Base-by-base conservation (phyloP, 2,329 filamentous ascomycete genomes). In the Metarhizium guizhouense region DNA sequence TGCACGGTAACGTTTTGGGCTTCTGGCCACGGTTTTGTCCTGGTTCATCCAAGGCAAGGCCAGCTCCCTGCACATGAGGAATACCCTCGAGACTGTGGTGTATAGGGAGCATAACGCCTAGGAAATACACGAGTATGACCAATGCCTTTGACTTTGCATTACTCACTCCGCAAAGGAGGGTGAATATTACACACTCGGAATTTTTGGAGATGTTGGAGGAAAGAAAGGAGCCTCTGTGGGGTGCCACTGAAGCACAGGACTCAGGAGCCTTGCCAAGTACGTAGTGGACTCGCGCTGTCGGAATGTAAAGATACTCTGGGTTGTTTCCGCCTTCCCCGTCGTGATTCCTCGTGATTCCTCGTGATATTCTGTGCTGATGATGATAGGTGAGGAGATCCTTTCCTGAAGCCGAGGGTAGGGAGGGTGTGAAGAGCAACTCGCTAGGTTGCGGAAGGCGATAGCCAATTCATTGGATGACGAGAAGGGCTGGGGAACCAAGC, bases 1-100 rank as follows among this genome's bases (percentile, higher is more conserved):
- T 80, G 74, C 82, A 85, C 56, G 81, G 81, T 58, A 84, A 68
- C 52, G 79, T 81, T 70, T 84, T 83, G 61, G 81, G 81, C 63
- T 84, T 83, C 66, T 81, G 79, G 61, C 79, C 76, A 63, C 78
- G 77, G 63, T 69, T 70, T 62, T 83, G 80, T 56, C 72, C 74
- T 59, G 72, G 73, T 60, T 81, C 79, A 47, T 76, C 74, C 32
- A 62, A 59, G 54, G 60, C 60, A 43, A 70, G 64, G 61, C 60
- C 57, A 57, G 60, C 57, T 58, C 60, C 60, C 49, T 64, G 60
- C 53, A 66, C 62, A 43, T 63, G 68, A 62, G 68, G 65, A 63
- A 67, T 57, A 58, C 72, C 74, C 67, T 82, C 79, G 66, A 81
- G 74, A 60, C 79, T 75, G 64, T 77, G 77, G 58, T 77, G 76